phyloP scores from a whole-genome alignment of 192 early-diverging fungal species.

The Thamnidium elegans region DNA sequence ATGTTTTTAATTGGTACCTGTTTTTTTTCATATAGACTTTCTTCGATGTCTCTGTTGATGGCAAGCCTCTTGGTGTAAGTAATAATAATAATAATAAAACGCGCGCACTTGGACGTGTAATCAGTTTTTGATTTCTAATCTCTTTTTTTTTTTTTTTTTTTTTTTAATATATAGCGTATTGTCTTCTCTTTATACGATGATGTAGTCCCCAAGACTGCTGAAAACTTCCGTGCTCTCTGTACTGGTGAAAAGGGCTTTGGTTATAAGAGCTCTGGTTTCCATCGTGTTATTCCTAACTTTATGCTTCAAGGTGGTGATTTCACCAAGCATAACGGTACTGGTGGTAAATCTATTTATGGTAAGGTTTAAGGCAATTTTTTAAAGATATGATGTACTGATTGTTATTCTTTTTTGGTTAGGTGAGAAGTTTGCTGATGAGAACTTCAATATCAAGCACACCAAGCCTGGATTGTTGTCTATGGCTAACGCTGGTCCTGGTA shows the following conservation, averaged over 20 bases:
- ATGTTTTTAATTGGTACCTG: no score
- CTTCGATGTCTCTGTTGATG: constrained; percentile 65
- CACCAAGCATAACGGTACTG: constrained; percentile 68
- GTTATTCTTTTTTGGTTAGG: constrained; percentile 42
- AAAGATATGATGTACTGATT: background rate
- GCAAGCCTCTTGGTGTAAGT: constrained; percentile 45
- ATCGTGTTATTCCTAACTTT: constrained; percentile 72
- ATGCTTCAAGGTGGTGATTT: constrained; percentile 86
- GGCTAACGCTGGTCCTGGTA: constrained; percentile 77
- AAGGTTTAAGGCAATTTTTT: constrained; percentile 50
- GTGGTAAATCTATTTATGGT: constrained; percentile 68
- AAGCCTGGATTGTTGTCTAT: constrained; percentile 65
- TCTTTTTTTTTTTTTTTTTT: no score
- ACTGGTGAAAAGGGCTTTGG: constrained; percentile 83
- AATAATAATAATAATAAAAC: background rate
- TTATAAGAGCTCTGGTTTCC: constrained; percentile 67
- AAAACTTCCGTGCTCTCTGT: constrained; percentile 92
- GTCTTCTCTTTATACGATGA: constrained; percentile 61
- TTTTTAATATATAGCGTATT: constrained; percentile 46
- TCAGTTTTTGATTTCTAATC: no score
- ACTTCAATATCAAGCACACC: constrained; percentile 74
- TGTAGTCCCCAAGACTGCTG: constrained; percentile 69
- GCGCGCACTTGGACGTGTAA: background rate
- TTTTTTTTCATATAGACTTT: constrained; percentile 30
- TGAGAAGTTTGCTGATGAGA: constrained; percentile 79